A percentile compares a stretch with the other conserved stretches of the same genome.
These are phyloP conservation scores for Coniochaeta prunicola DNA, from an alignment of 2,329 filamentous ascomycete genomes.

Conservation along the genomic window DNA sequence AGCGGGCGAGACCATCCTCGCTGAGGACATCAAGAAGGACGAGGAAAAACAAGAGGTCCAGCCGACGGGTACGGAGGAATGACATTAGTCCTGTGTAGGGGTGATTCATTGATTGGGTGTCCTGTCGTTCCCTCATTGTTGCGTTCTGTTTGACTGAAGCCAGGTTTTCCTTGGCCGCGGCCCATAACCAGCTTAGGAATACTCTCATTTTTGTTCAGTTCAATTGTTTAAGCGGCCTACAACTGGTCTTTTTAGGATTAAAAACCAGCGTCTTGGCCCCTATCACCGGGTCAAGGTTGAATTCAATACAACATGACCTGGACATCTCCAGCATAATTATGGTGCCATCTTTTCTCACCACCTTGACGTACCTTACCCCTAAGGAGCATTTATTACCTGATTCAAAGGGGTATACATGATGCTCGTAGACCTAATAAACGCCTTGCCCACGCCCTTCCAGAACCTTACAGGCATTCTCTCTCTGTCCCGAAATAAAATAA, in stretches of 20 bases:
- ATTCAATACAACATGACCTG: no score
- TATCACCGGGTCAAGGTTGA: no score
- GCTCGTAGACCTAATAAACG: no score
- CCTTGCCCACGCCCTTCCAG: no score
- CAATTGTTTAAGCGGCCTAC: background rate
- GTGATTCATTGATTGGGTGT: background rate
- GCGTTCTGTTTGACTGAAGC: background rate
- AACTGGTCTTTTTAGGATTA: background rate
- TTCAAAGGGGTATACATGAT: no score
- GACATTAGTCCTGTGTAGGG: background rate
- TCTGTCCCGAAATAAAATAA: no score
- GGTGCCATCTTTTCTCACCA: no score
- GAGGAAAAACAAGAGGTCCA: constrained; percentile 23
- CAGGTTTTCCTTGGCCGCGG: background rate
- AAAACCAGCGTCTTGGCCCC: no score
- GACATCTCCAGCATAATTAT: no score
- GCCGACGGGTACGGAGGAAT: constrained; percentile 22
- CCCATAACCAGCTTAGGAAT: background rate
- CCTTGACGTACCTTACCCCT: no score
- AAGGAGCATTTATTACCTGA: no score
- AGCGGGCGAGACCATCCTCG: constrained; percentile 35
- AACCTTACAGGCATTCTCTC: no score
- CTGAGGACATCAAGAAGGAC: constrained; percentile 27
- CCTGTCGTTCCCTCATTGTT: background rate
- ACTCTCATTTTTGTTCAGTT: background rate